Evolutionary conservation across 495 filamentous ascomycete genomes (phyloP), one percentile per base, ranked within the genome.

Genomic region (Lasiosphaeria hispida): DNA sequence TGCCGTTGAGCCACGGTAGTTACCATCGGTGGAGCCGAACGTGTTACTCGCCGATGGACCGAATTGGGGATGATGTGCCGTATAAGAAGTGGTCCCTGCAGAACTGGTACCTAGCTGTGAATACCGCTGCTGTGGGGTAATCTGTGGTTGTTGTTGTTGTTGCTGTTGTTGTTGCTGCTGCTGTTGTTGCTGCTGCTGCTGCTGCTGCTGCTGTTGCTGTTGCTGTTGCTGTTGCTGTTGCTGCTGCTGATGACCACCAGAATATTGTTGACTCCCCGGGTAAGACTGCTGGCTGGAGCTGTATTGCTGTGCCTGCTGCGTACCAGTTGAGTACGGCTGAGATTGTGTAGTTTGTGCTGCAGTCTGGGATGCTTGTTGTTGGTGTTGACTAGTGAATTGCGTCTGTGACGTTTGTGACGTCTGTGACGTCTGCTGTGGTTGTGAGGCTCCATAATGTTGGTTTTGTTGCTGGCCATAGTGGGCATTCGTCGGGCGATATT

Each of bases 41-140:
- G 58, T 66, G 36, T 61, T 72, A 56, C 62, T 76, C 10, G 70
- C 65, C 39, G 75, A 66, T 7, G 72, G 42, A n/a, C 68, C 63
- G 49, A 77, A 79, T 39, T 77, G 76, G 11, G 75, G 70, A 33
- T 76, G 75, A 15, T 71, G 66, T 7, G 76, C 64, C 38, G 70
- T 63, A 36, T 77, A 76, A 11, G 74, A 66, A 40, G 69, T 57
- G 30, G 68, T 66, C 13, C 60, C 66, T 17, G 73, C 57, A 30
- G 74, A 69, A 14, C 65, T 69, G 7, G 69, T 72, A 39, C 62
- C 63, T 33, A 77, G 64, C 50, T 74, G 75, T 40, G 73, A 72
- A 44, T 75, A 71, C n/a, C 75, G 73, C 55, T 73, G 74, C 18
- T 73, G 71, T 3, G 72, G 51, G 14, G 54, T 33, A 9, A 60